phyloP scores from a whole-genome alignment of 805 yeast genomes.

The Lachancea sp. region DNA sequence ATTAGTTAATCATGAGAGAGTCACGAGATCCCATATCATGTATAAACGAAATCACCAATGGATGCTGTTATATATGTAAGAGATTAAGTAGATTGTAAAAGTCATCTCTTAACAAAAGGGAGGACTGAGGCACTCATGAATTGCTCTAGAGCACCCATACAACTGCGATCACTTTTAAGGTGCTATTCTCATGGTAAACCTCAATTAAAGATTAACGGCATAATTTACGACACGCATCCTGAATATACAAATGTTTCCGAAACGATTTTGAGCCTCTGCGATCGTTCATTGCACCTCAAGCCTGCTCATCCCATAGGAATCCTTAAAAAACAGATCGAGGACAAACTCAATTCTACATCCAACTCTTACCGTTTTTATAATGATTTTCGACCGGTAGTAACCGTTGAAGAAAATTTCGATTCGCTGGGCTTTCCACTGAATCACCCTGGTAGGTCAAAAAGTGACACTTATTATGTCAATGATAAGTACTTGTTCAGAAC shows the following conservation, averaged over 20 bases:
- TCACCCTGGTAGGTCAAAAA: slow-evolving; percentile 88
- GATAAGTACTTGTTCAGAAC: slow-evolving; percentile 69
- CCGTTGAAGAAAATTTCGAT: slow-evolving; percentile 81
- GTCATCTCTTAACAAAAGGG: neutral
- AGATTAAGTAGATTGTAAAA: too few relatives aligned
- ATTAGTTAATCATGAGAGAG: too few relatives aligned
- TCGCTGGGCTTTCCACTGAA: slow-evolving; percentile 83
- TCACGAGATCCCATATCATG: too few relatives aligned
- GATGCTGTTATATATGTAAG: too few relatives aligned
- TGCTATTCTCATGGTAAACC: slow-evolving; percentile 2
- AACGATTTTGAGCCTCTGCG: slow-evolving; percentile 59
- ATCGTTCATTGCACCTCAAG: slow-evolving; percentile 65
- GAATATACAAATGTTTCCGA: slow-evolving; percentile 84
- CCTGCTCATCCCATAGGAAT: slow-evolving; percentile 87
- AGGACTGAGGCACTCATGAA: neutral
- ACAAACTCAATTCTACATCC: slow-evolving; percentile 56
- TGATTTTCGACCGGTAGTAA: slow-evolving; percentile 76
- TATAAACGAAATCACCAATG: too few relatives aligned
- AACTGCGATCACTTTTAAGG: neutral
- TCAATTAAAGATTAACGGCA: slow-evolving; percentile 39
- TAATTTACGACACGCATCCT: slow-evolving; percentile 48
- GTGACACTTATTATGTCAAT: slow-evolving; percentile 90
- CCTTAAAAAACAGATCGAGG: slow-evolving; percentile 65
- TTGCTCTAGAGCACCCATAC: neutral
- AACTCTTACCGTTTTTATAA: slow-evolving; percentile 60